Base-by-base conservation (phyloP, 1,284 basidiomycete genomes). In the Melampsora larici-populina region DNA sequence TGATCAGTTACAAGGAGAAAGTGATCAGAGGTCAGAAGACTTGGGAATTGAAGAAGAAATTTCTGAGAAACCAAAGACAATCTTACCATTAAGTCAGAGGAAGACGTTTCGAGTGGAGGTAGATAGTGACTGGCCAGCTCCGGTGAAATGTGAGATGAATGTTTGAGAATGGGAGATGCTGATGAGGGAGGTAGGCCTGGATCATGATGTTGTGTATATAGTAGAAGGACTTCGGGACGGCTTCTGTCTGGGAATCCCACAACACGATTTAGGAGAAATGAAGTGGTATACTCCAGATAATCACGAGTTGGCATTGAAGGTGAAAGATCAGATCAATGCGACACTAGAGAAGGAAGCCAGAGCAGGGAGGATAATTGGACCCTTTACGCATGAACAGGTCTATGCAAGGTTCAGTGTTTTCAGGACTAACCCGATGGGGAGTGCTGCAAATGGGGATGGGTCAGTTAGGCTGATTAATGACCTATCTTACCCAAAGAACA, bases 201-300 rank as follows among this genome's bases (percentile, higher is more conserved):
- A 36, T 36, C 4, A 36, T 36, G 36, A 36, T 9, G 36, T 36
- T 4, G 4, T 9, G 3, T 36, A 65, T 29, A 43, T 65, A 2
- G 7, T 65, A 36, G 29, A 33, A 6, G 63, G 63, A 18, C 33
- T 65, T 65, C 2, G 17, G 18, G 17, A 65, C 21, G 63, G 63
- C 18, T 65, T 65, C 24, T 33, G 43, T 24, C 63, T 31, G 33
- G 63, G 63, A 17, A 65, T 65, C 2, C 63, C 63, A 8, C 17
- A 33, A 21, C 63, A 65, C 29, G n/a, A 33, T n/a, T 3, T 65
- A 2, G 63, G 15, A 5, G 63, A 17, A 2, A 17, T 31, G 26
- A 13, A 65, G 7, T 65, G 29, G 26, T 65, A 33, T 65, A 65
- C 63, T 5, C 63, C 63, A 3, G 29, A 65, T 21, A 65, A 65